Conservation (phyloP, 768 basidiomycete species). For the Suillus bovinus region DNA sequence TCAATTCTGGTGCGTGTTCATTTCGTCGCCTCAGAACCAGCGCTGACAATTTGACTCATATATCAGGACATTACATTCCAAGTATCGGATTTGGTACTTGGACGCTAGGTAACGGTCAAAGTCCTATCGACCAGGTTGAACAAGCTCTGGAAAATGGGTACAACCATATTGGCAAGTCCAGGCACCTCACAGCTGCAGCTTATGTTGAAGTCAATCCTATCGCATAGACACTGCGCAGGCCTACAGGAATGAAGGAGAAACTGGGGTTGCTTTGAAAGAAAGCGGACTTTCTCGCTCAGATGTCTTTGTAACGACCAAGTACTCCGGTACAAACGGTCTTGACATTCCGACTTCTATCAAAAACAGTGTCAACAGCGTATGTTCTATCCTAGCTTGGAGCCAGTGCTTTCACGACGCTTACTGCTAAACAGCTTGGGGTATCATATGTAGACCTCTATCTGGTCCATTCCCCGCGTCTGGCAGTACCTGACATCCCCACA, state of each 20-base stretch:
- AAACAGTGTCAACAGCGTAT: conserved; percentile 56
- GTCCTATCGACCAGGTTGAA: conserved; percentile 53
- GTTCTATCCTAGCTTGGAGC: not conserved
- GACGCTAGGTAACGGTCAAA: conserved; percentile 43
- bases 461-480: conserved; percentile 60
- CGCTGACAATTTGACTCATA: not conserved
- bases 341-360: conserved; percentile 56
- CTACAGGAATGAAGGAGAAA: conserved; percentile 61
- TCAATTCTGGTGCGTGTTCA: not conserved
- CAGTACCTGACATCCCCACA: conserved; percentile 58
- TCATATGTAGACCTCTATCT: conserved; percentile 67
- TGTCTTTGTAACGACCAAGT: conserved; percentile 68
- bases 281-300: conserved; percentile 56
- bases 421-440: not conserved
- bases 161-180: conserved; percentile 54
- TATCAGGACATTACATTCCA: not conserved
- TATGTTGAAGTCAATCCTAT: not conserved
- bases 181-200: not conserved
- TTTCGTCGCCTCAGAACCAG: too few species aligned
- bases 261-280: conserved; percentile 38
- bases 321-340: conserved; percentile 49
- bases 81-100: conserved; percentile 2
- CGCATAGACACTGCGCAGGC: conserved; percentile 56
- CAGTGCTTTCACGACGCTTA: conserved; percentile 29
- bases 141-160: conserved; percentile 65